phyloP scores from a whole-genome alignment of 192 early-diverging fungal genomes.

The Coemansia interrupta region DNA sequence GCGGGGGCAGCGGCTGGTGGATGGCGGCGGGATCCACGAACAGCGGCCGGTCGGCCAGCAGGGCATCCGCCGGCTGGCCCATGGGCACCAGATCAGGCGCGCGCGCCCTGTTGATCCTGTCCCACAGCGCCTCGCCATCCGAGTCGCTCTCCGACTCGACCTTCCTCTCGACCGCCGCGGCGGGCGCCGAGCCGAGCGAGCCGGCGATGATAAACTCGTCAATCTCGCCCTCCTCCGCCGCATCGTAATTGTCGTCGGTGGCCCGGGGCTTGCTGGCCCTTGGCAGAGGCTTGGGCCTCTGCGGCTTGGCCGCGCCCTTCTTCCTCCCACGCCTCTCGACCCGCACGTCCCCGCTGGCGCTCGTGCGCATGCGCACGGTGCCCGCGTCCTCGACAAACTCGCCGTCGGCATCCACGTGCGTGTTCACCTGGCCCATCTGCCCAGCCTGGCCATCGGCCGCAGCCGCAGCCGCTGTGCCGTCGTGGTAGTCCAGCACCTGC shows the following conservation, averaged over 20 bases:
- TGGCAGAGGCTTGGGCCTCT: not conserved
- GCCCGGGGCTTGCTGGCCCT: not conserved
- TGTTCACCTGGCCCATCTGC: constrained; percentile 21
- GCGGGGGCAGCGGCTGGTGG: not conserved
- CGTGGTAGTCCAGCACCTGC: constrained; percentile 60
- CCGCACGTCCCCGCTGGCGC: constrained; percentile 30
- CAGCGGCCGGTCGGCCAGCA: not conserved
- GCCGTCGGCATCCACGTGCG: constrained; percentile 17
- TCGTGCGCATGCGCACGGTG: constrained; percentile 29
- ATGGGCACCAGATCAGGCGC: constrained; percentile 29
- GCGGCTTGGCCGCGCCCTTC: constrained; percentile 41
- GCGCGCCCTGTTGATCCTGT: constrained; percentile 26
- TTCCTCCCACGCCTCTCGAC: constrained; percentile 49
- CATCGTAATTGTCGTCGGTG: not conserved
- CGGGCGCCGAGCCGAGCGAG: not conserved
- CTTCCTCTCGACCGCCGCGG: not conserved
- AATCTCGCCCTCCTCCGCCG: constrained; percentile 13
- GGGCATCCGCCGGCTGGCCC: not conserved
- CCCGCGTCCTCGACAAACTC: constrained; percentile 40
- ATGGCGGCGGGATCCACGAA: not conserved
- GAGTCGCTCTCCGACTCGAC: constrained; percentile 18
- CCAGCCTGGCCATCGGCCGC: constrained; percentile 1
- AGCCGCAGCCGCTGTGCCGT: constrained; percentile 11
- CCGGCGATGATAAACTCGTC: constrained; percentile 7
- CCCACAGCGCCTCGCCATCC: constrained; percentile 43